Evolutionary conservation across 169 alveolate genomes (phyloP), one percentile per base, ranked within the genome.

Genomic region (Eimeria maxima): DNA sequence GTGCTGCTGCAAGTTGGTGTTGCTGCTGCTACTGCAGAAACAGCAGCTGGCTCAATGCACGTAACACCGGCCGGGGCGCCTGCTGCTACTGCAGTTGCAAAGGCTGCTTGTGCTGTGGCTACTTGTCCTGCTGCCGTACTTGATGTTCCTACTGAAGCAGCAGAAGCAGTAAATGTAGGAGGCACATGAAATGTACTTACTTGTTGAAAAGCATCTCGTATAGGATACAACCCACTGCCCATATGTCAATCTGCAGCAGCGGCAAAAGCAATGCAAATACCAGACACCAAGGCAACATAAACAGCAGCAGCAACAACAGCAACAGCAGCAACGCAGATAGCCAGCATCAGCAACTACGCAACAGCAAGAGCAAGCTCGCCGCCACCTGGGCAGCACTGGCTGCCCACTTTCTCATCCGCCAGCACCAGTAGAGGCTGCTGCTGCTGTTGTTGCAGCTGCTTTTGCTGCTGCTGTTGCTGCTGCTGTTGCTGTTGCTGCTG

Each of bases 181-280:
- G 55, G 33, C 71, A 6, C 53, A 71, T 10, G 27, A 47, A n/a
- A 47, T 20, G 65, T 5, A 81, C 95, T 73, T 65, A 90, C 95
- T 57, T 71, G 88, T 90, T 88, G 96, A 97, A 98, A 60, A 98
- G 97, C 98, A 98, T 98, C 95, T 98, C 99, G 91, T 97, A 98
- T 45, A 98, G 97, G 57, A 98, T 98, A 94, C 99, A 98, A 16
- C 99, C 99, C 29, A 98, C 97, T 42, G 99, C 99, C 99, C 99
- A 98, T 67, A 98, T 98, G 86, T 98, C 99, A 74, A 98, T 98
- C 97, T 98, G 94, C 67, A 81, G 73, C 73, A 47, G 42, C 90
- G 53, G 47, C 67, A 45, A 14, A 14, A 10, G 45, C 74, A 53
- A n/a, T 47, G 45, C 38, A 33, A 33, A 33, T 33, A 33, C 38